Evolutionary conservation across 257 asterid genomes (phyloP).

Genomic region (Ajuga chamaepitys): DNA sequence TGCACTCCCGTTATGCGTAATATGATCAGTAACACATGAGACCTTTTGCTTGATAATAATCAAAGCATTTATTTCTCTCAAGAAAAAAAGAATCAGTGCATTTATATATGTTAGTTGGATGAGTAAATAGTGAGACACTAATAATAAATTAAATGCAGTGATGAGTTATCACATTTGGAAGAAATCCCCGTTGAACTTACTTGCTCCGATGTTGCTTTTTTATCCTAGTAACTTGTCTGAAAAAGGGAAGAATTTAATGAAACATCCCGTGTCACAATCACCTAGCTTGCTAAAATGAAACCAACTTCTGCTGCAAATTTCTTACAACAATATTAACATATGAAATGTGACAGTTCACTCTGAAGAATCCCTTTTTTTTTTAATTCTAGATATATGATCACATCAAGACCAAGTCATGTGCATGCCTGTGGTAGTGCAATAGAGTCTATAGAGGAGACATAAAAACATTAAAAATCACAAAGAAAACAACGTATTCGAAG

Average conservation of each 20-base stretch:
- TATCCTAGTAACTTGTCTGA: conserved; percentile 6
- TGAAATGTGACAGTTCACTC: conserved; percentile 18
- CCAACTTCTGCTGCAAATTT: neutral
- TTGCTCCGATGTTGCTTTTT: neutral
- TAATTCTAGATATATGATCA: neutral
- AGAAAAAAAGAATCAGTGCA: too few species aligned
- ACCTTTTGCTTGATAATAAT: too few species aligned
- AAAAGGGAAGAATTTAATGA: conserved; percentile 10
- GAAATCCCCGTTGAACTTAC: neutral
- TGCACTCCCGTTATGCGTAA: too few species aligned
- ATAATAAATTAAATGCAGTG: neutral
- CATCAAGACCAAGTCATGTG: conserved; percentile 5
- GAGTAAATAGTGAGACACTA: neutral
- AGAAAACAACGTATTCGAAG: neutral
- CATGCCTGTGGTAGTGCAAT: too few species aligned
- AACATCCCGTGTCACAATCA: conserved; percentile 14
- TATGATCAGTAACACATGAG: too few species aligned
- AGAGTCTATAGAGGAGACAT: neutral
- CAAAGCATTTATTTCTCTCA: too few species aligned
- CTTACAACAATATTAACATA: neutral
- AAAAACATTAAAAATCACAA: conserved; percentile 7
- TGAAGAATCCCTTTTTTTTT: neutral
- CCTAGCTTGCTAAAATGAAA: neutral
- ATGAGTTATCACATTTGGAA: neutral
- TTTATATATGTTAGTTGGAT: neutral